A percentile compares a stretch with the other conserved stretches of the same genome.
phyloP scores from a whole-genome alignment of 768 basidiomycete genomes.

The Suillus decipiens region DNA sequence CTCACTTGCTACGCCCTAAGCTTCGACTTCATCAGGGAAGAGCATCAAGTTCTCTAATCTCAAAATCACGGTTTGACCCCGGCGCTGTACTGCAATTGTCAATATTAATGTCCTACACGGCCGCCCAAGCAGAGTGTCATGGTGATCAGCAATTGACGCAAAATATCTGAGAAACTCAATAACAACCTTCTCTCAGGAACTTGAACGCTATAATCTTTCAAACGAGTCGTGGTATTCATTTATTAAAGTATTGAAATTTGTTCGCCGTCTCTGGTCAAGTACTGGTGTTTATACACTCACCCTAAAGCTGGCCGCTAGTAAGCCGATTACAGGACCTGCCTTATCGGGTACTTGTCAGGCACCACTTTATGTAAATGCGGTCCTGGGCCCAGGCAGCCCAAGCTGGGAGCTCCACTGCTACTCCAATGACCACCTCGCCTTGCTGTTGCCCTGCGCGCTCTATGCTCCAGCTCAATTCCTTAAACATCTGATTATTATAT shows the following conservation, averaged over 20 bases:
- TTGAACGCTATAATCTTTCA: not conserved
- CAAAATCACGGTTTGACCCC: too few species aligned
- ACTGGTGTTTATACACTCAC: too few species aligned
- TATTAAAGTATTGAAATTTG: not conserved
- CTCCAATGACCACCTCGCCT: conserved; percentile 2
- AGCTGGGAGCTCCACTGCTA: not conserved
- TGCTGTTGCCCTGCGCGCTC: not conserved
- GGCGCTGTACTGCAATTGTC: not conserved
- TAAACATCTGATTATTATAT: conserved; percentile 34
- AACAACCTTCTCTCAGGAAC: not conserved
- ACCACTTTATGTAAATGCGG: not conserved
- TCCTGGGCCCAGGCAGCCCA: not conserved
- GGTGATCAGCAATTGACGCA: not conserved
- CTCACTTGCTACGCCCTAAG: not conserved
- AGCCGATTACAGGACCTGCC: not conserved
- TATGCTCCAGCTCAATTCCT: not conserved
- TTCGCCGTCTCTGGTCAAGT: not conserved
- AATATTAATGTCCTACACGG: not conserved
- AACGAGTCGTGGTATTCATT: not conserved
- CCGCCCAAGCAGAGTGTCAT: not conserved
- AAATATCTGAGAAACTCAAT: not conserved
- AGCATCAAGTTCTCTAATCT: not conserved
- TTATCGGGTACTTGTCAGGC: not conserved
- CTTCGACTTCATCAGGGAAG: not conserved
- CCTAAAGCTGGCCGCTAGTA: too few species aligned